Base-by-base conservation (phyloP, 768 basidiomycete species). In the Termitomyces sp. region DNA sequence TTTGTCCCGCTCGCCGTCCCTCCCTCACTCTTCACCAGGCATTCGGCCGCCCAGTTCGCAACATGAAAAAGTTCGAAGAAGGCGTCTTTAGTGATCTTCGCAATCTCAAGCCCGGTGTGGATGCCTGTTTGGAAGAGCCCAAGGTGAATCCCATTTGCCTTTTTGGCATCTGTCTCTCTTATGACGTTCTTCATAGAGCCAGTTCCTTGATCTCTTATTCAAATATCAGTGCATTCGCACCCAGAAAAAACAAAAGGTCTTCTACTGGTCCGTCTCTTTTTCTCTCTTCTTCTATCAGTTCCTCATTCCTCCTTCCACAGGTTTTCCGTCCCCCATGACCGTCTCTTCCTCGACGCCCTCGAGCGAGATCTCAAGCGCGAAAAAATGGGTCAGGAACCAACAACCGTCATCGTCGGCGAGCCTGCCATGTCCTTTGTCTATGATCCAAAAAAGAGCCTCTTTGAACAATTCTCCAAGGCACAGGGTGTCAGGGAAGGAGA, bases 231-330 rank as follows among this genome's bases (percentile, higher is more conserved):
- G 94, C 68, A 97, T 98, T 62, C 85, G 95, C 39, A 98, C 95
- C 1, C 95, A 98, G 70, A 98, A 97, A 80, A 98, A 97, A 75
- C 95, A 96, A 75, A 94, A 98, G 70, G 95, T 98, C n/a, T 98
- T 97, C 67, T 97, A 91, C 70, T 98, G 95, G 94, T 91, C 62
- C 54, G 86, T 75, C 25, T 41, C 17, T 55, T 52, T 23, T 40
- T 47, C 16, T 21, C 7, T 41, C 9, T 16, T 2, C 19, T 21
- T 14, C 11, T 19, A 52, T 51, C 49, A 45, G n/a, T 41, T 56
- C 59, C 17, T 54, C 50, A 43, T 54, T 23, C 44, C 37, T 35
- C 56, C 25, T 43, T 25, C 51, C 5, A 51, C 67, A 95, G 92
- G 93, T 97, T 93, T 74, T 95, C 94, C 6, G 95, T 98, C 6